These are phyloP conservation scores for Lunasporangiospora selenospora DNA, from an alignment of 192 early-diverging fungal genomes.

Conservation along the genomic window DNA sequence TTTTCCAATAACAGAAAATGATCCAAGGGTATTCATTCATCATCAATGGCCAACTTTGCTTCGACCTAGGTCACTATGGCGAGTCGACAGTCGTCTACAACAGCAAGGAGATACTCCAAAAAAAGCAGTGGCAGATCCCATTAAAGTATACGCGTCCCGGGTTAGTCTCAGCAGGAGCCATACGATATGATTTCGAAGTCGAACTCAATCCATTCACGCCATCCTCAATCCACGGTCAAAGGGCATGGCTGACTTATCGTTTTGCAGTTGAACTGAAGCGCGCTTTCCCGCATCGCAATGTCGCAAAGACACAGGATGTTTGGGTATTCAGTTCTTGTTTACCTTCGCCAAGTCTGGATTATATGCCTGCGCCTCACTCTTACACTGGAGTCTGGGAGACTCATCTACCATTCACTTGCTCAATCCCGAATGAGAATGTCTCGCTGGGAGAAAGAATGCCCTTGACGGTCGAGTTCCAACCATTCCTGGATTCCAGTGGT, in stretches of 20 bases:
- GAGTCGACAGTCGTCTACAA: constrained; percentile 5
- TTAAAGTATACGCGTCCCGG: constrained; percentile 8
- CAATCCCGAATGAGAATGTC: constrained; percentile 16
- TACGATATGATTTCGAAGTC: constrained; percentile 23
- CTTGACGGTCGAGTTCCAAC: constrained; percentile 13
- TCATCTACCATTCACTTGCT: constrained; percentile 16
- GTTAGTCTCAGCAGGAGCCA: constrained; percentile 15
- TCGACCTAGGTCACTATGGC: constrained; percentile 16
- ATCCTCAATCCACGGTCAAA: constrained; percentile 14
- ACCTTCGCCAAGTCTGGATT: constrained; percentile 8
- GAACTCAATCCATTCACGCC: constrained; percentile 8
- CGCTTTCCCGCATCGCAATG: constrained; percentile 15
- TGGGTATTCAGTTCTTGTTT: constrained; percentile 30
- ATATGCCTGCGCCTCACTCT: constrained; percentile 6
- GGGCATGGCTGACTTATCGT: constrained; percentile 30
- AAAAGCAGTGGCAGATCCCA: constrained; percentile 10
- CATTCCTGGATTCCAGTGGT: constrained; percentile 22
- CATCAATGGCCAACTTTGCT: too few species aligned
- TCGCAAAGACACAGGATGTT: constrained; percentile 22
- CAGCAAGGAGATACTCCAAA: constrained; percentile 25
- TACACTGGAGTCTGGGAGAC: constrained; percentile 26
- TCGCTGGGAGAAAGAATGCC: constrained; percentile 16
- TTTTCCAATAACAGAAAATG: too few species aligned
- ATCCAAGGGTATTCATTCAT: too few species aligned
- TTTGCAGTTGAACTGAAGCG: constrained; percentile 15